Evolutionary conservation across 2,329 filamentous ascomycete species (phyloP).

Genomic region (Xylariaceae sp.): DNA sequence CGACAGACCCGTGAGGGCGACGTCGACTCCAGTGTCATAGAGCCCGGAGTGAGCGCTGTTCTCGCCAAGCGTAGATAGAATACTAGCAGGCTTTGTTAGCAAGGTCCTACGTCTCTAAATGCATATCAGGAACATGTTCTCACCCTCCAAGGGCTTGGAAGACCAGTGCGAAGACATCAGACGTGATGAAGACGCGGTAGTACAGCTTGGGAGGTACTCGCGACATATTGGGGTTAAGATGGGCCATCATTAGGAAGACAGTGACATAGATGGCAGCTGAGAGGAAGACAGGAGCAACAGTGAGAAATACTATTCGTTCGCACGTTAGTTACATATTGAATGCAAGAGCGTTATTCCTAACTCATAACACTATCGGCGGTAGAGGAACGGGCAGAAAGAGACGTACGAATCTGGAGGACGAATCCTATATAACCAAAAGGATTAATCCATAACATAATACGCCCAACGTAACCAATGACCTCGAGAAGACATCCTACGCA

Average conservation of each 20-base stretch:
- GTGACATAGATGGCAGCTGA: constrained; percentile 65
- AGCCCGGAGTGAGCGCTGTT: constrained; percentile 40
- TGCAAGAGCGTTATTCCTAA: neutral
- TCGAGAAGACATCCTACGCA: constrained; percentile 53
- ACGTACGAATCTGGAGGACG: constrained; percentile 59
- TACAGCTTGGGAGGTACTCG: constrained; percentile 26
- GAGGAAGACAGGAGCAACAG: constrained; percentile 52
- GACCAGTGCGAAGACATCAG: constrained; percentile 41
- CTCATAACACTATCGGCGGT: no score
- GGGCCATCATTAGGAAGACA: constrained; percentile 33
- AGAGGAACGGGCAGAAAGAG: neutral
- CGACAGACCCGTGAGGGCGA: constrained; percentile 52
- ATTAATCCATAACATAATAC: constrained; percentile 54
- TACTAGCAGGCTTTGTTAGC: constrained; percentile 26
- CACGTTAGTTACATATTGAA: neutral
- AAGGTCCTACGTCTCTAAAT: no score
- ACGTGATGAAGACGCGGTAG: constrained; percentile 34
- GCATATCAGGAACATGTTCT: constrained; percentile 24
- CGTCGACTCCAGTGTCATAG: constrained; percentile 44
- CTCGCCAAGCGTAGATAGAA: constrained; percentile 36
- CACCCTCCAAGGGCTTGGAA: constrained; percentile 42
- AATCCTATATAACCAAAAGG: constrained; percentile 58
- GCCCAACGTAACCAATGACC: constrained; percentile 59
- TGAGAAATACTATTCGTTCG: constrained; percentile 49
- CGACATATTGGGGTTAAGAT: constrained; percentile 24